These are phyloP conservation scores for Ceratocystis papillata DNA, from an alignment of 2,329 filamentous ascomycete genomes.

Conservation along the genomic window DNA sequence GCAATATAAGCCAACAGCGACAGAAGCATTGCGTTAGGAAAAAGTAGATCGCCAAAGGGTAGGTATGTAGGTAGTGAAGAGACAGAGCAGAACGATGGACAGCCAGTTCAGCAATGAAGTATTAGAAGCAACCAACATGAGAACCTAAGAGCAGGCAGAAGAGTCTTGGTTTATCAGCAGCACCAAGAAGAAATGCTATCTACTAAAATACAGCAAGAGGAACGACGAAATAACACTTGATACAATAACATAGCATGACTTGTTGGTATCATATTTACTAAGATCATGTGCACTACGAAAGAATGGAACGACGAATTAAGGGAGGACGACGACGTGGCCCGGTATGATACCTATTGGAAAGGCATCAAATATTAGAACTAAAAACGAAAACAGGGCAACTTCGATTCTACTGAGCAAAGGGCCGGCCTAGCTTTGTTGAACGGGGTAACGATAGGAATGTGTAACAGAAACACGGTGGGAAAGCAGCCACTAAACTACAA, in stretches of 20 bases:
- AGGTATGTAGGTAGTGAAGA: not conserved
- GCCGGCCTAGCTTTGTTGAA: not conserved
- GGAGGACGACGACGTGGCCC: not conserved
- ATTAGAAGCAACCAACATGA: too few relatives aligned
- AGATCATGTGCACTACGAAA: not conserved
- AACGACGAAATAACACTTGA: not conserved
- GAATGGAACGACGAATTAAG: slow-evolving; percentile 3
- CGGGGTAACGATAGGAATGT: not conserved
- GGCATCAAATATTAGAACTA: not conserved
- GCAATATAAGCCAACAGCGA: slow-evolving; percentile 27
- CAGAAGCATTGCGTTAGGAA: slow-evolving; percentile 16
- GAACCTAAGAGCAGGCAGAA: too few relatives aligned
- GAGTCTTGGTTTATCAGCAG: too few relatives aligned
- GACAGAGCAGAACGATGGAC: not conserved
- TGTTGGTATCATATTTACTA: not conserved
- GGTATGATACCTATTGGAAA: too few relatives aligned
- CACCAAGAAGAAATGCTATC: too few relatives aligned
- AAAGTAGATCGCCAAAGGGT: not conserved
- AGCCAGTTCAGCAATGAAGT: not conserved
- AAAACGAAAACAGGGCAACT: not conserved
- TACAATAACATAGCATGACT: not conserved
- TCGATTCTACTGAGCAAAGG: not conserved
- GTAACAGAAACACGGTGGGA: not conserved
- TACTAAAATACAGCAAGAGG: too few relatives aligned
- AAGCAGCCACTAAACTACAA: not conserved